phyloP scores from a whole-genome alignment of 208 protist genomes.

The Acanthamoeba sp. region DNA sequence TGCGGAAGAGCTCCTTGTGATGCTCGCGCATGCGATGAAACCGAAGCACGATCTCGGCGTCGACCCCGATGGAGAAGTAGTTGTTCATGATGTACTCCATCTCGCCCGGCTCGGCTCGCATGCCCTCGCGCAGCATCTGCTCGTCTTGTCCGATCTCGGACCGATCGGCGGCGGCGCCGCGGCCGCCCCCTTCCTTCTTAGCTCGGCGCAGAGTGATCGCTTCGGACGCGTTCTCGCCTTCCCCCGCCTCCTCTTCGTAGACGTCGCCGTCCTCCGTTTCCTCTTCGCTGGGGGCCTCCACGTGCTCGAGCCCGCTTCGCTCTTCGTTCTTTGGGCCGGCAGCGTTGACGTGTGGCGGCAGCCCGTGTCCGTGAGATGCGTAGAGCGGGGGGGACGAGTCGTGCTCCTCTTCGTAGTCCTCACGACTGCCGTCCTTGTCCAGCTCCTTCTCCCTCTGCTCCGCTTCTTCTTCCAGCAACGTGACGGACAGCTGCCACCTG shows the following conservation, averaged over 20 bases:
- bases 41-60: slow-evolving; percentile 85
- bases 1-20: slow-evolving; percentile 84
- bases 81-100: slow-evolving; percentile 85
- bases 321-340: not conserved
- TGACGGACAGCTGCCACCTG: not conserved
- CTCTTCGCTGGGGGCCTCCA: not conserved
- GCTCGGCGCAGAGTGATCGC: too few species aligned
- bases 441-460: not conserved
- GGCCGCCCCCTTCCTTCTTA: not conserved
- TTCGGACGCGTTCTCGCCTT: not conserved
- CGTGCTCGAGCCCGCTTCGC: not conserved
- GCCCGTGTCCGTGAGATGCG: too few species aligned
- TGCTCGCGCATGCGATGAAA: slow-evolving; percentile 86
- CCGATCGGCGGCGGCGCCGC: not conserved
- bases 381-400: too few species aligned
- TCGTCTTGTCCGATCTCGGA: slow-evolving; percentile 59
- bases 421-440: not conserved
- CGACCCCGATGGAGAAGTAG: slow-evolving; percentile 86
- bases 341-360: not conserved
- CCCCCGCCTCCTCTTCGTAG: not conserved
- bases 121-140: slow-evolving; percentile 43
- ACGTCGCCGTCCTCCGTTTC: not conserved
- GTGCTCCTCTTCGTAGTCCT: not conserved
- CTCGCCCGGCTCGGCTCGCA: not conserved
- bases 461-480: not conserved